Evolutionary conservation across 2,329 filamentous ascomycete species (phyloP).

Genomic region (Ceratocystis cubensis): DNA sequence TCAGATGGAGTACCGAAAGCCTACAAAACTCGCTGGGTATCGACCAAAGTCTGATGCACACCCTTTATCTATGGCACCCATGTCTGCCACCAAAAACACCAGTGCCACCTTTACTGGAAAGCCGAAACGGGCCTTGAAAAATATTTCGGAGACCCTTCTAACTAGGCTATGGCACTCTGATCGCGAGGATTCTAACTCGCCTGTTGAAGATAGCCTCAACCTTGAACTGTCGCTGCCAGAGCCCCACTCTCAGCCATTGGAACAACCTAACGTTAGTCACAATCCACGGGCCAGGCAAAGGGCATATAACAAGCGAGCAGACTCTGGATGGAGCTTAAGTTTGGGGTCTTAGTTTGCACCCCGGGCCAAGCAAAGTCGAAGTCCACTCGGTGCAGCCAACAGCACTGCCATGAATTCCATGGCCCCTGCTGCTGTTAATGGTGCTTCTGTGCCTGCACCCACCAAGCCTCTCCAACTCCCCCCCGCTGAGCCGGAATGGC

Average conservation of each 20-base stretch:
- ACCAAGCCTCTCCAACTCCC: not conserved
- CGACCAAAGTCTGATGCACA: not conserved
- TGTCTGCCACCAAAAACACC: not conserved
- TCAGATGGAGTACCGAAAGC: not conserved
- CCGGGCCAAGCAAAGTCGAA: constrained; percentile 12
- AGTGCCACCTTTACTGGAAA: not conserved
- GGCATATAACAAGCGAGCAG: constrained; percentile 10
- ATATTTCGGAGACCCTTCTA: constrained; percentile 6
- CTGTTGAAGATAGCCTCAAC: not conserved
- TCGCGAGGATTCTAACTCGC: not conserved
- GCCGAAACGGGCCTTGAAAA: not conserved
- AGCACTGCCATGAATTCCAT: not conserved
- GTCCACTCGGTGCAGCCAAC: not conserved
- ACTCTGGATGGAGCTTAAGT: constrained; percentile 13
- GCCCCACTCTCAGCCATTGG: not conserved
- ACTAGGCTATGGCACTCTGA: constrained; percentile 11
- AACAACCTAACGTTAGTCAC: not conserved
- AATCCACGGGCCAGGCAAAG: not conserved
- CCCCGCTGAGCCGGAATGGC: not conserved
- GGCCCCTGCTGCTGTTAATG: not conserved
- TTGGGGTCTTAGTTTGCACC: constrained; percentile 16
- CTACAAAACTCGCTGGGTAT: not conserved
- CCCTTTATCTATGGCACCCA: not conserved
- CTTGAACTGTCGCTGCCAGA: not conserved
- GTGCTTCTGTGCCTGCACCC: not conserved